Percentiles rank a stretch among this genome's conserved stretches.
Conservation (phyloP, 805 yeast genomes). For the Sugiyamaella lignohabitans region DNA sequence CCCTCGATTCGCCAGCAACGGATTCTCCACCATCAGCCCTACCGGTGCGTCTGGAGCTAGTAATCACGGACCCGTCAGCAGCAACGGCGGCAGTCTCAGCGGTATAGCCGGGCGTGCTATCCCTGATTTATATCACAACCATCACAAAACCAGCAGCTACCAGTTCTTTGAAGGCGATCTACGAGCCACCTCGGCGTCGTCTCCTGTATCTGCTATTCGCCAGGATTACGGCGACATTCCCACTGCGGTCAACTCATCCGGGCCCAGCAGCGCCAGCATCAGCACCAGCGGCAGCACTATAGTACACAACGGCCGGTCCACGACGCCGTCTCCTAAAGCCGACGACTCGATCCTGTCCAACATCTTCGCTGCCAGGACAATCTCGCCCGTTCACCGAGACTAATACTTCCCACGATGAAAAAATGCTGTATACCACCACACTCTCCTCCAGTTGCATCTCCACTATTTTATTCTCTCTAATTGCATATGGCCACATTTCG, state of each 20-base stretch:
- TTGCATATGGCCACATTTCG: constrained; percentile 1
- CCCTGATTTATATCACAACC: constrained; percentile 11
- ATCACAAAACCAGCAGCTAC: constrained; percentile 17
- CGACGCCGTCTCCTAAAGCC: constrained; percentile 8
- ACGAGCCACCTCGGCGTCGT: constrained; percentile 16
- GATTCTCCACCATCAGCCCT: background rate
- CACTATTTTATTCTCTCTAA: background rate
- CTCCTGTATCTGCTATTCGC: constrained; percentile 11
- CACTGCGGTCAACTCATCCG: constrained; percentile 3
- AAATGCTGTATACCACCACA: background rate
- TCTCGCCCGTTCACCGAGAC: constrained; percentile 11
- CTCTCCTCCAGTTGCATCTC: background rate
- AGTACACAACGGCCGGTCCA: background rate
- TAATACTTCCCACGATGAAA: constrained; percentile 1
- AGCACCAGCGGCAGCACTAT: constrained; percentile 1
- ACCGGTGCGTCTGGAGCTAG: background rate
- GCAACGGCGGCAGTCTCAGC: constrained; percentile 1
- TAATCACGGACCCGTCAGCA: background rate
- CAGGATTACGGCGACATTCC: constrained; percentile 3
- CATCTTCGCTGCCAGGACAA: constrained; percentile 6
- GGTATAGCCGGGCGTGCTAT: background rate
- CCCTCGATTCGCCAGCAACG: too few relatives aligned
- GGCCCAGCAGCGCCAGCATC: constrained; percentile 6
- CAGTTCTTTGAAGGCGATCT: constrained; percentile 13
- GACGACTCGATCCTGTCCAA: constrained; percentile 6